A percentile compares a stretch with the other conserved stretches of the same genome.
Evolutionary conservation across 1,284 basidiomycete species (phyloP).

Genomic region (Xerocomus nothofagi): DNA sequence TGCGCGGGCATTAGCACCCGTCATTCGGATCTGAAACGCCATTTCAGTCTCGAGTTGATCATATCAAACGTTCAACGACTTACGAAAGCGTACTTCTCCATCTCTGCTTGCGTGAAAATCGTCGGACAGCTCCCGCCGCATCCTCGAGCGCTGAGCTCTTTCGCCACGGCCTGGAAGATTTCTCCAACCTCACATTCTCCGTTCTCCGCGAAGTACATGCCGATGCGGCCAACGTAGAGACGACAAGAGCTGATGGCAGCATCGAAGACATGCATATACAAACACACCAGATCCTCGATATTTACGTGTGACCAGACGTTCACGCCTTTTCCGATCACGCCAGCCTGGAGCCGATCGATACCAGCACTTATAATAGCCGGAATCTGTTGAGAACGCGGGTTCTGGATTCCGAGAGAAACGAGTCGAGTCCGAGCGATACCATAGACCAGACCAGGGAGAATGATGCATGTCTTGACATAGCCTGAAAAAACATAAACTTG

Average conservation of each 20-base stretch:
- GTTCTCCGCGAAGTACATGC: slow-evolving; percentile 36
- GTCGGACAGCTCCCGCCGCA: slow-evolving; percentile 29
- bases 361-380: slow-evolving; percentile 27
- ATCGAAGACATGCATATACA: slow-evolving; percentile 35
- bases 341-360: slow-evolving; percentile 32
- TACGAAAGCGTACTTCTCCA: slow-evolving; percentile 30
- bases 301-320: slow-evolving; percentile 38
- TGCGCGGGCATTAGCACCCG: slow-evolving; percentile 44
- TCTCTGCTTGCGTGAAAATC: slow-evolving; percentile 32
- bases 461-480: slow-evolving; percentile 33
- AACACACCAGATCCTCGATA: slow-evolving; percentile 34
- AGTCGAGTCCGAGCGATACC: slow-evolving; percentile 31
- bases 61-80: slow-evolving; percentile 1
- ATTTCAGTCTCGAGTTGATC: neutral
- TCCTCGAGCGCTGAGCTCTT: slow-evolving; percentile 26
- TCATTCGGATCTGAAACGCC: slow-evolving; percentile 29
- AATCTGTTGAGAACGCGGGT: slow-evolving; percentile 30
- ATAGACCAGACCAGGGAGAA: slow-evolving; percentile 37
- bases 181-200: slow-evolving; percentile 31
- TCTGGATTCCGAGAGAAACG: slow-evolving; percentile 31
- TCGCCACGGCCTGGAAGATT: slow-evolving; percentile 20
- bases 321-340: slow-evolving; percentile 34
- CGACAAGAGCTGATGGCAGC: slow-evolving; percentile 28
- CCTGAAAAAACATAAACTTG: slow-evolving; percentile 15
- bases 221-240: slow-evolving; percentile 29